These are phyloP conservation scores for Pseudogymnoascus verrucosus DNA, from an alignment of 2,329 filamentous ascomycete genomes.

Conservation along the genomic window DNA sequence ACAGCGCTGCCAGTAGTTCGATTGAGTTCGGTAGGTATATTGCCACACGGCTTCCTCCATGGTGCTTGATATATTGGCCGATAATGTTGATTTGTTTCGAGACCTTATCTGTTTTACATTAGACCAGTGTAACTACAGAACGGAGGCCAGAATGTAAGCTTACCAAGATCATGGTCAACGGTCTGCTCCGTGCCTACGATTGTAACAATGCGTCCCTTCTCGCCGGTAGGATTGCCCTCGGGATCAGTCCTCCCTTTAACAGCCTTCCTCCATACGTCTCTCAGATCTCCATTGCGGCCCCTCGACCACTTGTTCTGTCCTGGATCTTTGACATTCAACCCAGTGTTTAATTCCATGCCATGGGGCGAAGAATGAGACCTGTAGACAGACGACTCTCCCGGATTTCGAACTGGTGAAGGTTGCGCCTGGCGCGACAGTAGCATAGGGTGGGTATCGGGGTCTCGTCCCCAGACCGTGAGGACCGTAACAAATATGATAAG, in stretches of 20 bases:
- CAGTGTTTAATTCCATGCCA: slow-evolving; percentile 69
- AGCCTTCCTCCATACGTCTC: slow-evolving; percentile 80
- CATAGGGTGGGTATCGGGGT: slow-evolving; percentile 88
- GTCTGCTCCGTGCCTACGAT: slow-evolving; percentile 69
- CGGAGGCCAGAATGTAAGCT: slow-evolving; percentile 12
- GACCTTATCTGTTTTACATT: slow-evolving; percentile 49
- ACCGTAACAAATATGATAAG: slow-evolving; percentile 63
- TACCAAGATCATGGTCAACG: slow-evolving; percentile 61
- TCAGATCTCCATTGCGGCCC: slow-evolving; percentile 79
- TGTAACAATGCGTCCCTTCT: slow-evolving; percentile 65
- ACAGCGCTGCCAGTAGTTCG: slow-evolving; percentile 73
- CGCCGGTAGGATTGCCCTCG: slow-evolving; percentile 51
- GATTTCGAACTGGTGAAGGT: slow-evolving; percentile 69
- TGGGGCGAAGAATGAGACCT: slow-evolving; percentile 78
- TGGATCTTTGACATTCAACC: slow-evolving; percentile 74
- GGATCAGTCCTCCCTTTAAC: slow-evolving; percentile 56
- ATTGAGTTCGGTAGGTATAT: slow-evolving; percentile 90
- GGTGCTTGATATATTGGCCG: slow-evolving; percentile 65
- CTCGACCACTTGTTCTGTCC: slow-evolving; percentile 74
- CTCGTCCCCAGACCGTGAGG: slow-evolving; percentile 60
- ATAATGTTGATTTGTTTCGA: slow-evolving; percentile 83
- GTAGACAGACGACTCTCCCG: slow-evolving; percentile 79
- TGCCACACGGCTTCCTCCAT: slow-evolving; percentile 68
- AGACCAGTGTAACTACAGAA: slow-evolving; percentile 10
- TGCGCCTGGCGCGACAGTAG: slow-evolving; percentile 79